These are phyloP conservation scores for Trichoderma polysporum DNA, from an alignment of 2,329 filamentous ascomycete species.

Conservation along the genomic window DNA sequence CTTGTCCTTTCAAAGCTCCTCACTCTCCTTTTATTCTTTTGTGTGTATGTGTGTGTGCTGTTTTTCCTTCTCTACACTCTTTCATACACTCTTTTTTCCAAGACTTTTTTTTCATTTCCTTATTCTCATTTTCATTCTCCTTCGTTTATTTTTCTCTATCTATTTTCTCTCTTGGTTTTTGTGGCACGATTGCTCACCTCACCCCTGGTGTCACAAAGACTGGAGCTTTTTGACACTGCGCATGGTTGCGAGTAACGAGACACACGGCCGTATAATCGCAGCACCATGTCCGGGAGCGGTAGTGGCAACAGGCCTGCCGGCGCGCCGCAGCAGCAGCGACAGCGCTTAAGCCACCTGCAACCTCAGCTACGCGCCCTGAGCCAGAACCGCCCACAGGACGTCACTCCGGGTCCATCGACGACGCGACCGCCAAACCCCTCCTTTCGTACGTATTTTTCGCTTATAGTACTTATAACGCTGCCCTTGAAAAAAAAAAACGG, in stretches of 20 bases:
- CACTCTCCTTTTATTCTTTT: slow-evolving; percentile 9
- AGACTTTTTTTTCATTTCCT: neutral
- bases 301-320: slow-evolving; percentile 1
- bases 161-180: neutral
- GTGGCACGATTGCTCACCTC: neutral
- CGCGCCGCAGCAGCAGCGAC: slow-evolving; percentile 1
- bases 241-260: neutral
- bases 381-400: slow-evolving; percentile 1
- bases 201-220: neutral
- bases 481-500: neutral
- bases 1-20: neutral
- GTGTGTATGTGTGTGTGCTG: neutral
- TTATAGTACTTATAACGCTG: neutral
- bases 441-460: slow-evolving; percentile 46
- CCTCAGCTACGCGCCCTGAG: neutral
- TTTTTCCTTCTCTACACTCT: neutral
- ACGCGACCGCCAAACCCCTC: slow-evolving; percentile 45
- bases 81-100: neutral
- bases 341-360: neutral
- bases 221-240: neutral
- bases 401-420: neutral
- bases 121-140: neutral
- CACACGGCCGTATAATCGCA: neutral
- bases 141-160: neutral
- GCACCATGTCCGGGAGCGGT: slow-evolving; percentile 1